A percentile compares a stretch with the other conserved stretches of the same genome.
These are phyloP conservation scores for Lasiodiplodia gonubiensis DNA, from an alignment of 2,329 filamentous ascomycete species.

Conservation along the genomic window DNA sequence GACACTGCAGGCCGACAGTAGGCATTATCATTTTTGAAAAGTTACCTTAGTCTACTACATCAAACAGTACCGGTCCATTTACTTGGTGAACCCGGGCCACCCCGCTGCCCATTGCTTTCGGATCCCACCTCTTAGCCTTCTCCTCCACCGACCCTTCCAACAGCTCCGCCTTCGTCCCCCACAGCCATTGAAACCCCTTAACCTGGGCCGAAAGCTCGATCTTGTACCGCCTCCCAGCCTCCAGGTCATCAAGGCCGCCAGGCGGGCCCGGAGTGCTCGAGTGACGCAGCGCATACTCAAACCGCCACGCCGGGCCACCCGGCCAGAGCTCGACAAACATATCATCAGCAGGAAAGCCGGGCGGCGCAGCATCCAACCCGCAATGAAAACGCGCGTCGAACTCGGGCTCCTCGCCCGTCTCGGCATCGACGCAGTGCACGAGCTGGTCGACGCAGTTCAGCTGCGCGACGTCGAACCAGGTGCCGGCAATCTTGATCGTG, in stretches of 20 bases:
- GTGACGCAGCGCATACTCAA: background rate
- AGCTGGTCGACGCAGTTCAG: background rate
- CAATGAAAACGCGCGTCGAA: background rate
- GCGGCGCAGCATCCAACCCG: background rate
- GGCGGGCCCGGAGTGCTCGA: background rate
- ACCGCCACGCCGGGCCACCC: background rate
- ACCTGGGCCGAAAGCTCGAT: background rate
- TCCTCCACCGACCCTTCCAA: background rate
- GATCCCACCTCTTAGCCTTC: background rate
- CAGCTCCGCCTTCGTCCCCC: background rate
- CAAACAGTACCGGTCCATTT: background rate
- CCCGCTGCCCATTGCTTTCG: background rate
- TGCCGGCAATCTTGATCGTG: background rate
- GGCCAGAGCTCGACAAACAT: background rate
- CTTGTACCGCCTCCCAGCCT: background rate
- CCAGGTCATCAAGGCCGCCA: background rate
- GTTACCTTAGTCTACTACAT: background rate
- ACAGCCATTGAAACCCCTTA: background rate
- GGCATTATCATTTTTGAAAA: no score
- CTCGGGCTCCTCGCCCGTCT: background rate
- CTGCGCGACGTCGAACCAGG: background rate
- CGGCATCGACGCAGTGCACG: background rate
- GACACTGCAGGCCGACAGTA: no score
- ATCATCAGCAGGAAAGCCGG: background rate
- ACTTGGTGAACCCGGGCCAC: background rate